These are phyloP conservation scores for Apiospora pterosperma DNA, from an alignment of 2,329 filamentous ascomycete species.

Conservation along the genomic window DNA sequence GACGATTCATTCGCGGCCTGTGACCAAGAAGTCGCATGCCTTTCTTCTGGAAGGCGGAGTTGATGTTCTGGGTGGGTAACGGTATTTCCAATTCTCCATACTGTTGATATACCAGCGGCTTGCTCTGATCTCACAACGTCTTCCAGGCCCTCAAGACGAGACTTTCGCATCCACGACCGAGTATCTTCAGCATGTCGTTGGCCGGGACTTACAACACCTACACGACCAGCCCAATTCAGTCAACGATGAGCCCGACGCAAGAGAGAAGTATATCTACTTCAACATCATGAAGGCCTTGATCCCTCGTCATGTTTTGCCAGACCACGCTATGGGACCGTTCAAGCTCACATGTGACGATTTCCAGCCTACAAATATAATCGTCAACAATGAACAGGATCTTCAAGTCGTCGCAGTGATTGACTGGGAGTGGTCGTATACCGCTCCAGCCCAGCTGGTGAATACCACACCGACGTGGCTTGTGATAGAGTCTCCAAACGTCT, in stretches of 20 bases:
- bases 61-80: no score
- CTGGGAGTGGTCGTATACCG: slow-evolving; percentile 33
- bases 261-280: neutral
- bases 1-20: no score
- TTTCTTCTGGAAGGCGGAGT: no score
- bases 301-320: neutral
- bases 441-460: slow-evolving; percentile 32
- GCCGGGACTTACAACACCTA: neutral
- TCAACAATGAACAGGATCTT: slow-evolving; percentile 31
- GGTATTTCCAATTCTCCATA: no score
- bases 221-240: slow-evolving; percentile 1
- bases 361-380: slow-evolving; percentile 32
- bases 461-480: slow-evolving; percentile 33
- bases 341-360: slow-evolving; percentile 35
- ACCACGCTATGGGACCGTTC: slow-evolving; percentile 23
- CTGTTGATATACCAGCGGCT: no score
- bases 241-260: neutral
- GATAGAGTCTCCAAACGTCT: neutral
- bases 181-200: slow-evolving; percentile 1
- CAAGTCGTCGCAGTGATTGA: slow-evolving; percentile 32
- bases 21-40: no score
- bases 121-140: no score
- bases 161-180: no score
- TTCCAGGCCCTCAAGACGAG: no score
- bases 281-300: neutral